phyloP scores from a whole-genome alignment of 257 asterid species.

The Solanum raphanifolium region DNA sequence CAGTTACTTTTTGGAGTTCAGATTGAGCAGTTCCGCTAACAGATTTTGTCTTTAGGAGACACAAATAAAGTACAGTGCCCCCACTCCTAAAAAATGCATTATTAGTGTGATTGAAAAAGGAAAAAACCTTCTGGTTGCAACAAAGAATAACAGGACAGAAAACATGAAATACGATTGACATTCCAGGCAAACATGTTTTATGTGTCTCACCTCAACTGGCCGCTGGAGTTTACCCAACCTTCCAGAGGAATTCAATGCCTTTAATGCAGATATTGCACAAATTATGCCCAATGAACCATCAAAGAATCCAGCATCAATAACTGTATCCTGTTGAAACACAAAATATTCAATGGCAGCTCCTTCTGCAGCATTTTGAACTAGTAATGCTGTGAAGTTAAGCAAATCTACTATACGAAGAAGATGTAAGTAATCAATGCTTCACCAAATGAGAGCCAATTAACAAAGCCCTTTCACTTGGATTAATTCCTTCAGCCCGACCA shows the following conservation, averaged over 20 bases:
- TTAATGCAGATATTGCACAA: slow-evolving; percentile 71
- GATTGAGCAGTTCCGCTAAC: neutral
- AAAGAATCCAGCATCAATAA: slow-evolving; percentile 84
- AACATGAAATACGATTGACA: neutral
- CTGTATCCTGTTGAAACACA: slow-evolving; percentile 67
- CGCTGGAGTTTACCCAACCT: slow-evolving; percentile 52
- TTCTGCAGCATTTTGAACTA: neutral
- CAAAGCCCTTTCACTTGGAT: slow-evolving; percentile 76
- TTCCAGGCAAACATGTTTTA: neutral
- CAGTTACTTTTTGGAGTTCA: neutral
- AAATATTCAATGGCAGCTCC: neutral
- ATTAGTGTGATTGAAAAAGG: neutral
- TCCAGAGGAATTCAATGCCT: slow-evolving; percentile 54
- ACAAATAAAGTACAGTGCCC: neutral
- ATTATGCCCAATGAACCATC: slow-evolving; percentile 90
- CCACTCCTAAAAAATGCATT: neutral
- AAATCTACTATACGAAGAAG: slow-evolving; percentile 3
- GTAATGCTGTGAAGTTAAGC: neutral
- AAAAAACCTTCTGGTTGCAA: neutral
- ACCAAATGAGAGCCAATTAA: slow-evolving; percentile 98
- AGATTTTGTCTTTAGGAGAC: neutral
- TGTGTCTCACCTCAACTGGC: slow-evolving; percentile 79
- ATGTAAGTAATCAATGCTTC: slow-evolving; percentile 18
- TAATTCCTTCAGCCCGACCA: slow-evolving; percentile 73
- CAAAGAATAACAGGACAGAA: neutral